These are phyloP conservation scores for Talaromyces sp. DNA, from an alignment of 2,329 filamentous ascomycete genomes.

Conservation along the genomic window DNA sequence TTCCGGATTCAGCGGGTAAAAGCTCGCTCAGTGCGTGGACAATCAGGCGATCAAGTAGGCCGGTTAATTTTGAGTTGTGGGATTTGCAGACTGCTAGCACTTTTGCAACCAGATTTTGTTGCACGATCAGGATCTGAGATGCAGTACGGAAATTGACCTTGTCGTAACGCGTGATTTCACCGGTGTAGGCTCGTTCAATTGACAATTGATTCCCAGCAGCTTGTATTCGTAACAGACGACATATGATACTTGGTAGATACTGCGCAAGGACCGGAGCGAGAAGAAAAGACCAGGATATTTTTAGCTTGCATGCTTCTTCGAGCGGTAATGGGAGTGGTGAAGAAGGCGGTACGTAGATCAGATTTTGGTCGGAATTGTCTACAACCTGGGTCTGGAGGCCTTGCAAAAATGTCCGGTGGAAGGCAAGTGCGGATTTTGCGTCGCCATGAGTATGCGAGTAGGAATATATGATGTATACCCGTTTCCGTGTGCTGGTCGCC, in stretches of 20 bases:
- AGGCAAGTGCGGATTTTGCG: slow-evolving; percentile 41
- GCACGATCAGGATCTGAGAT: slow-evolving; percentile 33
- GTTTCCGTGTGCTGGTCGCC: slow-evolving; percentile 11
- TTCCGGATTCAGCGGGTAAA: background rate
- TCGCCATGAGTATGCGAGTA: slow-evolving; percentile 48
- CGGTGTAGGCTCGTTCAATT: slow-evolving; percentile 28
- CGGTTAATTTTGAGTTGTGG: background rate
- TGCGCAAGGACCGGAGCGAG: slow-evolving; percentile 39
- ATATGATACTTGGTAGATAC: slow-evolving; percentile 37
- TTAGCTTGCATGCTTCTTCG: slow-evolving; percentile 38
- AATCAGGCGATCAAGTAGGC: background rate
- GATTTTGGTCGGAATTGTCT: background rate
- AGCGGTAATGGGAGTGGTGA: slow-evolving; percentile 34
- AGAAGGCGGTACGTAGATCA: slow-evolving; percentile 2
- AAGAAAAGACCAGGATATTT: slow-evolving; percentile 47
- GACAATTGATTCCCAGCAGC: slow-evolving; percentile 26
- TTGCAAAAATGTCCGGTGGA: slow-evolving; percentile 43
- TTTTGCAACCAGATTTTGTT: background rate
- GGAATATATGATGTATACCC: slow-evolving; percentile 39
- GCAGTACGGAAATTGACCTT: slow-evolving; percentile 27
- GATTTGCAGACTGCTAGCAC: background rate
- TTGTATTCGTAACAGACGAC: slow-evolving; percentile 32
- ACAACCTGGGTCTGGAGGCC: slow-evolving; percentile 18
- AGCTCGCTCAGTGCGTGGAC: background rate
- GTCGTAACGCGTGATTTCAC: slow-evolving; percentile 28